Percentiles rank a stretch among this genome's conserved stretches.
Evolutionary conservation across 805 yeast species (phyloP).

Genomic region (Wickerhamiella spandovensis): DNA sequence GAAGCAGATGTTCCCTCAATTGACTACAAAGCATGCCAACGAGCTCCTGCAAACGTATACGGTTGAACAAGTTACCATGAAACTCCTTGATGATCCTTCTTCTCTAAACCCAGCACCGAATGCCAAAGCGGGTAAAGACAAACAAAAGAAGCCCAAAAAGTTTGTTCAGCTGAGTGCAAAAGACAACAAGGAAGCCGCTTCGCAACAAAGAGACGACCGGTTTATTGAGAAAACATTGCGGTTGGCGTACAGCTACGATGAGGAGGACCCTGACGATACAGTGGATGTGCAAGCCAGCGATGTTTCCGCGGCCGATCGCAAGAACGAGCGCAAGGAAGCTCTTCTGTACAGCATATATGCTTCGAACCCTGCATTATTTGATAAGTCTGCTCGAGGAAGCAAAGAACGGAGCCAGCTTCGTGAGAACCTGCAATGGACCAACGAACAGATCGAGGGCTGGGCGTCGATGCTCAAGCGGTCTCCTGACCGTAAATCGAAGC

Average conservation of each 20-base stretch:
- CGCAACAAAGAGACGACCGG: slow-evolving; percentile 2
- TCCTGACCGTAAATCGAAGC: slow-evolving; percentile 38
- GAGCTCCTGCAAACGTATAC: slow-evolving; percentile 35
- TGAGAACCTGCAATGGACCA: slow-evolving; percentile 52
- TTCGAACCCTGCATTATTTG: slow-evolving; percentile 37
- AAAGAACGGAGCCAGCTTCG: slow-evolving; percentile 39
- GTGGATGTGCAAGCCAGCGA: slow-evolving; percentile 23
- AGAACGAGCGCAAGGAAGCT: slow-evolving; percentile 32
- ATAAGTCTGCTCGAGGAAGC: slow-evolving; percentile 37
- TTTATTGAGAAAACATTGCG: slow-evolving; percentile 21
- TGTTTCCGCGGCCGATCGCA: slow-evolving; percentile 27
- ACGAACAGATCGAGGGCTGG: slow-evolving; percentile 94
- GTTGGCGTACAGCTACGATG: slow-evolving; percentile 38
- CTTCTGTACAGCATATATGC: slow-evolving; percentile 9
- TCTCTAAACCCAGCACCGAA: slow-evolving; percentile 24
- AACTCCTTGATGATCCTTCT: slow-evolving; percentile 50
- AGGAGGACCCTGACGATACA: slow-evolving; percentile 58
- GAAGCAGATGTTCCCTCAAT: slow-evolving; percentile 44
- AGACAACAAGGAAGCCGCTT: slow-evolving; percentile 12
- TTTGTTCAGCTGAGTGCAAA: slow-evolving; percentile 21
- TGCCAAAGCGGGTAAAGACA: slow-evolving; percentile 1
- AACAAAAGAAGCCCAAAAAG: slow-evolving; percentile 11
- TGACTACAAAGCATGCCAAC: slow-evolving; percentile 35
- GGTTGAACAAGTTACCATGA: slow-evolving; percentile 45
- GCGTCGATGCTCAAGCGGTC: slow-evolving; percentile 55